Conservation (phyloP, 306 rosid genomes). For the Glycine tomentella region DNA sequence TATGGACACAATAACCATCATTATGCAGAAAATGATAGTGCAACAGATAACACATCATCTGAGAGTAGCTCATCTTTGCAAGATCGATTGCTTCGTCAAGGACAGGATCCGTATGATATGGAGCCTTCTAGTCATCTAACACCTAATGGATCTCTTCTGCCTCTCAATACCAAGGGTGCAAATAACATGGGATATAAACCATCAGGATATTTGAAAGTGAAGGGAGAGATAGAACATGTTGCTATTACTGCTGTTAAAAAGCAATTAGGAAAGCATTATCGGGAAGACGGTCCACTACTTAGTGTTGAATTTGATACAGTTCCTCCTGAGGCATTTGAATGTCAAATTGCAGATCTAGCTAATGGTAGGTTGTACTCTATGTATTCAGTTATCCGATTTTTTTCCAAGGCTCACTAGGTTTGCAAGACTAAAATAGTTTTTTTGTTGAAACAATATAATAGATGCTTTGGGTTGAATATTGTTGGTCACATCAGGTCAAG, state of each 20-base stretch:
- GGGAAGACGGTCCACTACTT: conserved; percentile 88
- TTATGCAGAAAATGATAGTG: conserved; percentile 63
- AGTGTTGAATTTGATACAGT: conserved; percentile 84
- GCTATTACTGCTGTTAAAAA: conserved; percentile 94
- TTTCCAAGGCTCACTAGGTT: conserved; percentile 17
- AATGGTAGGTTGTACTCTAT: conserved; percentile 62
- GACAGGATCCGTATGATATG: conserved; percentile 66
- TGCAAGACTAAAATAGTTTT: conserved; percentile 18
- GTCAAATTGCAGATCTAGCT: conserved; percentile 59
- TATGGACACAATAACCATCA: conserved; percentile 54
- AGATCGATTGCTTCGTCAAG: conserved; percentile 68
- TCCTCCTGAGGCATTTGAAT: conserved; percentile 97
- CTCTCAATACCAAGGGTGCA: conserved; percentile 61
- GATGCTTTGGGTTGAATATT: conserved; percentile 11
- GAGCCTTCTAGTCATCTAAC: conserved; percentile 69
- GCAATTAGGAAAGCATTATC: conserved; percentile 80
- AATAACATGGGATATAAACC: conserved; percentile 74
- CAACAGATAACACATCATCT: conserved; percentile 79
- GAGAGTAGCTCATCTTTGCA: conserved; percentile 85
- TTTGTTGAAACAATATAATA: conserved; percentile 15
- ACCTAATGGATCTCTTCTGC: conserved; percentile 63
- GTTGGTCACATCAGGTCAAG: conserved; percentile 1
- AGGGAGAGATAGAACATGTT: conserved; percentile 95
- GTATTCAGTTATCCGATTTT: background rate
- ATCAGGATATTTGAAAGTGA: conserved; percentile 94